phyloP scores from a whole-genome alignment of 2,329 filamentous ascomycete species.

The Drechslerella coelobrocha region DNA sequence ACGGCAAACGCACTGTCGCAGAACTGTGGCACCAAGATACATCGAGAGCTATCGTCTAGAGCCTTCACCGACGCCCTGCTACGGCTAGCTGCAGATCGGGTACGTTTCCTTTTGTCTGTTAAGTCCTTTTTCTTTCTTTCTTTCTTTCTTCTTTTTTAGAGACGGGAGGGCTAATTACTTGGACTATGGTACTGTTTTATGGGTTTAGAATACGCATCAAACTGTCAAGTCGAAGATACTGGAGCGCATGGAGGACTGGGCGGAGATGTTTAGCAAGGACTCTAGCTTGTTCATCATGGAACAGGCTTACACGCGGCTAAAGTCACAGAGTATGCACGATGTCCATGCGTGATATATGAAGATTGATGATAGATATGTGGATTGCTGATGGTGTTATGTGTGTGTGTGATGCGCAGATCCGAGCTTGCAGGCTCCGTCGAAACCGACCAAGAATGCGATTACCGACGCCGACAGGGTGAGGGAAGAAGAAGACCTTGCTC shows the following conservation, averaged over 20 bases:
- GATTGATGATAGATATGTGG: not conserved
- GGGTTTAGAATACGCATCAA: conserved; percentile 78
- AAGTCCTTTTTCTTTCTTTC: too few relatives aligned
- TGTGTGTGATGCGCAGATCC: conserved; percentile 68
- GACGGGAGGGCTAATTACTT: not conserved
- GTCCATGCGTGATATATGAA: not conserved
- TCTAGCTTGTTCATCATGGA: conserved; percentile 97
- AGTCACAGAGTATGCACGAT: conserved; percentile 67
- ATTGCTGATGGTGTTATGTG: not conserved
- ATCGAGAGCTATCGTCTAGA: conserved; percentile 86
- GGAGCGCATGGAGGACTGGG: conserved; percentile 95
- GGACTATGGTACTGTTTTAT: conserved; percentile 29
- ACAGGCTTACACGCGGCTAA: conserved; percentile 87
- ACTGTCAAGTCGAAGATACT: conserved; percentile 97
- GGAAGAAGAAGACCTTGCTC: conserved; percentile 96
- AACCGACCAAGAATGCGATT: conserved; percentile 89
- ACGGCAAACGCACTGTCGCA: conserved; percentile 89
- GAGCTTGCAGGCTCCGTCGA: conserved; percentile 86
- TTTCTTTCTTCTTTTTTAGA: not conserved
- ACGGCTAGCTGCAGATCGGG: conserved; percentile 84
- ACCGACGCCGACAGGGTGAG: conserved; percentile 89
- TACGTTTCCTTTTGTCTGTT: too few relatives aligned
- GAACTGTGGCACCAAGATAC: conserved; percentile 85
- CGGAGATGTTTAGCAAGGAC: conserved; percentile 88
- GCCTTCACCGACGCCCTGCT: conserved; percentile 94